Evolutionary conservation across 2,329 filamentous ascomycete species (phyloP), one percentile per base, ranked within the genome.

Genomic region (Phyllosticta paracitricarpa): DNA sequence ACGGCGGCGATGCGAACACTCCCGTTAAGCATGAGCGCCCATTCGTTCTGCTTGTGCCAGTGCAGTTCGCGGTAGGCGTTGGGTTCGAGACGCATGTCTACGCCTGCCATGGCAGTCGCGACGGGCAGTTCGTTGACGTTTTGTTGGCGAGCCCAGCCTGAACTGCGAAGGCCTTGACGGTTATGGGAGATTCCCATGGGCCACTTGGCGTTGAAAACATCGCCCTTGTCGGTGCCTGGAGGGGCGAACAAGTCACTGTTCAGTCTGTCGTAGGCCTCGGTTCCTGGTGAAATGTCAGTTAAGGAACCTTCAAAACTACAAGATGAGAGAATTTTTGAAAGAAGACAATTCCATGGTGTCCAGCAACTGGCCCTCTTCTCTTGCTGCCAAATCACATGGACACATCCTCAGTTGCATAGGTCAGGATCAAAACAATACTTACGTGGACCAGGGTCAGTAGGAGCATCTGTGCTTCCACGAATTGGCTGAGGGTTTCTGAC

Each of bases 61-160:
- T 88, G 85, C 24, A 87, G 72, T 68, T 87, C 84, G 22, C 85
- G 79, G 63, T 86, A 86, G 0, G 80, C 82, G 26, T 81, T 64
- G 0, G 74, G 72, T 26, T 69, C 69, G 1, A 74, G 66, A 55
- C 73, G 68, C 75, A 78, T 77, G 61, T 78, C 72, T 0, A 76
- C 74, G 48, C 75, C 75, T 8, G 76, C 75, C 73, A 78, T 77
- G 9, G 70, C 70, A 14, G 68, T 75, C 4, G 75, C 72, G 28
- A 75, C 65, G 0, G 75, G 75, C 1, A 78, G 64, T 12, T 74
- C 64, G 17, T 72, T 66, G 14, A 69, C 63, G 53, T 76, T 77
- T 62, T 78, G 75, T 56, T 75, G 73, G 55, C 75, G 66, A 9
- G 75, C 74, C 70, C 71, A 77, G 7, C 76, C 75, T 17, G 75